These are phyloP conservation scores for Lactarius psammicola DNA, from an alignment of 768 basidiomycete genomes.

Conservation along the genomic window DNA sequence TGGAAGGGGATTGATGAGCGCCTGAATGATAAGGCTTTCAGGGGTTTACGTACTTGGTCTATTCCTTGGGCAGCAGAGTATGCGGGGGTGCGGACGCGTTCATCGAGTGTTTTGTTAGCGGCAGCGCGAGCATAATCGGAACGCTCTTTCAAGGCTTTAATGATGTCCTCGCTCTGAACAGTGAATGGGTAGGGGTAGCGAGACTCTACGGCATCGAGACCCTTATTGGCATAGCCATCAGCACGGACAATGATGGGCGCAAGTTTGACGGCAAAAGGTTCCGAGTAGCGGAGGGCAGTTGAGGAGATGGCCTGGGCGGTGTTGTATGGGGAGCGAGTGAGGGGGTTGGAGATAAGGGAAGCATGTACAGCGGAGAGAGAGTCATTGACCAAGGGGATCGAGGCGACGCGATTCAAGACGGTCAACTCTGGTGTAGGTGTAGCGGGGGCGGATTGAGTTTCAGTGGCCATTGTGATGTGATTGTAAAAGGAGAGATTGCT, in stretches of 20 bases:
- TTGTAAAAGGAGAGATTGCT: neutral
- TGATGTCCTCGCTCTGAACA: conserved; percentile 69
- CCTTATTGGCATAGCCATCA: conserved; percentile 70
- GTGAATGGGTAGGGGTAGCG: conserved; percentile 77
- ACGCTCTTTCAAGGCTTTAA: conserved; percentile 54
- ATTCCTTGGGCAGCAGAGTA: conserved; percentile 61
- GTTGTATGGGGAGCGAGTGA: conserved; percentile 63
- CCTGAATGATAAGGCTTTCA: conserved; percentile 7
- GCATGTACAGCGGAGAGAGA: conserved; percentile 58
- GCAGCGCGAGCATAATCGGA: conserved; percentile 54
- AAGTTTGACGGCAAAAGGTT: conserved; percentile 62
- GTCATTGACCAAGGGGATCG: conserved; percentile 71
- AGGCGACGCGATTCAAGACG: conserved; percentile 58
- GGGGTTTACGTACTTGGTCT: conserved; percentile 56
- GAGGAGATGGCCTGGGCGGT: conserved; percentile 60
- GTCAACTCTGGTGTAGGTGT: conserved; percentile 52
- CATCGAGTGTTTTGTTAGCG: conserved; percentile 64
- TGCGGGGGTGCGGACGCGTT: conserved; percentile 62
- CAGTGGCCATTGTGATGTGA: conserved; percentile 38
- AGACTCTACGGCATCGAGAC: conserved; percentile 68
- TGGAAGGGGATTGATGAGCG: conserved; percentile 15
- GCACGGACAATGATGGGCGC: conserved; percentile 64
- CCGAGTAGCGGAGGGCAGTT: conserved; percentile 44
- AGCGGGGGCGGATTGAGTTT: conserved; percentile 34
- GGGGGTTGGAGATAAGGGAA: conserved; percentile 55